These are phyloP conservation scores for Mucor circinelloides DNA, from an alignment of 371 early-diverging fungal genomes.

Conservation along the genomic window DNA sequence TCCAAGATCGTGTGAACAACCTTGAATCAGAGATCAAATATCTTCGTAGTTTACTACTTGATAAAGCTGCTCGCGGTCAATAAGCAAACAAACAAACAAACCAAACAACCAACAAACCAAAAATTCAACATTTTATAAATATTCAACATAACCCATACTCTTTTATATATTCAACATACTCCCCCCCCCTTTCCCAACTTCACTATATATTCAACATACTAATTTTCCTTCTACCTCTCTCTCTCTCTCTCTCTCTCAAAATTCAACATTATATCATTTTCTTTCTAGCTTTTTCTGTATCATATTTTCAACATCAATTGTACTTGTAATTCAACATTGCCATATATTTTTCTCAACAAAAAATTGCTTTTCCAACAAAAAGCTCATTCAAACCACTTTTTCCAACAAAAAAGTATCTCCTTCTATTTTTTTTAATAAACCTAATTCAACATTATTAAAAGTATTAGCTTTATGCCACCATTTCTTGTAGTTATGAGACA, in stretches of 20 bases:
- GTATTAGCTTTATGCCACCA: neutral
- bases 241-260: too few species aligned
- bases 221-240: neutral
- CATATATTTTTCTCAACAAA: slow-evolving; percentile 8
- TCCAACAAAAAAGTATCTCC: neutral
- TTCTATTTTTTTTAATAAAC: slow-evolving; percentile 13
- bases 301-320: slow-evolving; percentile 24
- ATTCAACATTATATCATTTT: slow-evolving; percentile 18
- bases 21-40: slow-evolving; percentile 89
- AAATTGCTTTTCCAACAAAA: neutral
- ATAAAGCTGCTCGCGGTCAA: slow-evolving; percentile 50
- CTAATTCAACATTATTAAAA: slow-evolving; percentile 22
- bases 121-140: slow-evolving; percentile 26
- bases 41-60: slow-evolving; percentile 82
- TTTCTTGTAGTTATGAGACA: neutral
- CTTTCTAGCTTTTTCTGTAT: slow-evolving; percentile 14
- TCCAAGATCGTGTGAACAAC: slow-evolving; percentile 75
- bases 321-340: slow-evolving; percentile 32
- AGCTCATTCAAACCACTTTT: neutral
- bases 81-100: slow-evolving; percentile 18
- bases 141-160: slow-evolving; percentile 9
- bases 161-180: slow-evolving; percentile 17
- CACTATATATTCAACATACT: slow-evolving; percentile 14
- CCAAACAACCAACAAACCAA: slow-evolving; percentile 13
- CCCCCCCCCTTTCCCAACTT: neutral